phyloP scores from a whole-genome alignment of 2,329 filamentous ascomycete species.

The Aspergillus pseudotamarii region DNA sequence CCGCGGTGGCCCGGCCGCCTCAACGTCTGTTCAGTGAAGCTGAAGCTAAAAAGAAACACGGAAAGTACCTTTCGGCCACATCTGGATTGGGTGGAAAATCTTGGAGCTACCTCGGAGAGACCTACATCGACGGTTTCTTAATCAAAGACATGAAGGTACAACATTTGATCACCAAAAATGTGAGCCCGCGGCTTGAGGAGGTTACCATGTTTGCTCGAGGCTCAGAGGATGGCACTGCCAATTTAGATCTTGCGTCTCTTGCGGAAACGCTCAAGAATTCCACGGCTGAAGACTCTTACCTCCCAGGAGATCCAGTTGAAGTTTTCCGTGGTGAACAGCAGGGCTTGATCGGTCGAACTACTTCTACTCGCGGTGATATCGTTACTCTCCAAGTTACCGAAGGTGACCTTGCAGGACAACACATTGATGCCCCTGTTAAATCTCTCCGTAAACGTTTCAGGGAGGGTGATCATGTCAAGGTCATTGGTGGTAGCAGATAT shows the following conservation, averaged over 20 bases:
- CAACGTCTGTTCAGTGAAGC: conserved; percentile 90
- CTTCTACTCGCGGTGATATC: conserved; percentile 87
- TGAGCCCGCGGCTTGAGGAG: conserved; percentile 91
- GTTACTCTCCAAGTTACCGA: conserved; percentile 84
- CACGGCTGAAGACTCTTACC: conserved; percentile 78
- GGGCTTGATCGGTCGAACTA: conserved; percentile 82
- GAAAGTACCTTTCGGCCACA: conserved; percentile 59
- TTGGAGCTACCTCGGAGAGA: conserved; percentile 84
- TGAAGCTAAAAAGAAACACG: conserved; percentile 87
- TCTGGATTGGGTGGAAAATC: conserved; percentile 64
- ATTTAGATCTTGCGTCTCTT: conserved; percentile 86
- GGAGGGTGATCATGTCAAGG: conserved; percentile 96
- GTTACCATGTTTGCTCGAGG: conserved; percentile 91
- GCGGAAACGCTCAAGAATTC: conserved; percentile 87
- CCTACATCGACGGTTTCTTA: conserved; percentile 89
- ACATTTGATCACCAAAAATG: conserved; percentile 79
- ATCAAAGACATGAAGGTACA: conserved; percentile 93
- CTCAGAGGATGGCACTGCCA: conserved; percentile 88
- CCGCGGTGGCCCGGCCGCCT: conserved; percentile 71
- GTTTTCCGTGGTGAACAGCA: conserved; percentile 95
- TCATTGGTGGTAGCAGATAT: conserved; percentile 93
- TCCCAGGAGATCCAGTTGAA: conserved; percentile 94
- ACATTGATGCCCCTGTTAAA: conserved; percentile 89
- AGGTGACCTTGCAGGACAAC: conserved; percentile 78
- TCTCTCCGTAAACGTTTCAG: conserved; percentile 90